These are phyloP conservation scores for Magnusiomyces tetraspermus DNA, from an alignment of 1,139 yeast genomes.

Conservation along the genomic window DNA sequence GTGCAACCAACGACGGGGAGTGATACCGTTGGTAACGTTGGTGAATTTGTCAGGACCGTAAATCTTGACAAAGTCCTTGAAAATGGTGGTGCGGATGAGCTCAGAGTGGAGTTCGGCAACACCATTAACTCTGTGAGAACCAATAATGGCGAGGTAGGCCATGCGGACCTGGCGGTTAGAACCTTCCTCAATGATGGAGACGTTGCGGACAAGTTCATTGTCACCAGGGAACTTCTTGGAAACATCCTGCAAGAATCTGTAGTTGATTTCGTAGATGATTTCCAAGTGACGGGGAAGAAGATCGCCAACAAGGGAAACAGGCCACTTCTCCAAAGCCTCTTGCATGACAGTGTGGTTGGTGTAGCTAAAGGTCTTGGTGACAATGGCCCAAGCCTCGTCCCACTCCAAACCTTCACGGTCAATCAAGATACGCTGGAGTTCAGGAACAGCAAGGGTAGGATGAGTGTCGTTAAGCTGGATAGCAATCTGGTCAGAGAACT, in stretches of 20 bases:
- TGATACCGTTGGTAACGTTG: constrained; percentile 90
- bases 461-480: constrained; percentile 96
- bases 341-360: constrained; percentile 93
- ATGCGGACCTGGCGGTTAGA: constrained; percentile 75
- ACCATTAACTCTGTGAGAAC: constrained; percentile 90
- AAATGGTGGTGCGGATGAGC: constrained; percentile 77
- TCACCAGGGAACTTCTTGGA: constrained; percentile 63
- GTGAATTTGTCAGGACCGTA: constrained; percentile 78
- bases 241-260: constrained; percentile 66
- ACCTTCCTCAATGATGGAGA: constrained; percentile 79
- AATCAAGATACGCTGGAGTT: constrained; percentile 74
- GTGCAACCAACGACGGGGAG: constrained; percentile 93
- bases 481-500: constrained; percentile 78
- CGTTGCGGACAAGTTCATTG: constrained; percentile 54
- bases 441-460: constrained; percentile 90
- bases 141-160: constrained; percentile 87
- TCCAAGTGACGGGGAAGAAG: constrained; percentile 88
- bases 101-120: constrained; percentile 94
- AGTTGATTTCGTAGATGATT: constrained; percentile 79
- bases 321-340: constrained; percentile 96
- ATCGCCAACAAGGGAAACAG: constrained; percentile 66
- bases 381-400: constrained; percentile 82
- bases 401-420: constrained; percentile 75
- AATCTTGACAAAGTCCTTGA: constrained; percentile 77
- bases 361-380: constrained; percentile 73